phyloP scores from a whole-genome alignment of 1,284 basidiomycete species.

The Omphalotus olearius region DNA sequence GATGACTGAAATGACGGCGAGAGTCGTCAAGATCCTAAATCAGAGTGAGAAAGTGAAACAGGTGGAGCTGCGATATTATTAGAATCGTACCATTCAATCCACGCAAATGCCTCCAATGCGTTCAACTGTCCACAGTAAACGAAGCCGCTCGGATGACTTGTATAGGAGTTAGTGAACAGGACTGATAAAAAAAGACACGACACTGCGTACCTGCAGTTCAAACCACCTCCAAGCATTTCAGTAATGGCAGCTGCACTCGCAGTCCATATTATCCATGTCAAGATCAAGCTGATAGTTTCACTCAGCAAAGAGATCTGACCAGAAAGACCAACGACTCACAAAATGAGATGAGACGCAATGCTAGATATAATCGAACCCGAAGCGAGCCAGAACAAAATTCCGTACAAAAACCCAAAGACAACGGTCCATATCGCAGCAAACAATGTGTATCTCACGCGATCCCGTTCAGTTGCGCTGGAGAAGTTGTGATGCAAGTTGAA shows the following conservation, averaged over 20 bases:
- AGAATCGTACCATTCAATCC: constrained; percentile 52
- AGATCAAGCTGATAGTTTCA: constrained; percentile 38
- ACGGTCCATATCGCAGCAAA: constrained; percentile 72
- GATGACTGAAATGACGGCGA: constrained; percentile 35
- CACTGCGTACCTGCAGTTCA: constrained; percentile 58
- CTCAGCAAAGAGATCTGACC: not conserved
- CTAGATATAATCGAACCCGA: constrained; percentile 48
- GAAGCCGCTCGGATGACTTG: constrained; percentile 7
- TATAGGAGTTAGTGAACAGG: not conserved
- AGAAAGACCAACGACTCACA: constrained; percentile 38
- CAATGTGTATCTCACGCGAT: constrained; percentile 61
- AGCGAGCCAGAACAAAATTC: constrained; percentile 49
- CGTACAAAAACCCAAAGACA: constrained; percentile 46
- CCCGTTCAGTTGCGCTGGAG: constrained; percentile 43
- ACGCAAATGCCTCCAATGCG: constrained; percentile 56
- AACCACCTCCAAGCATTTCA: constrained; percentile 55
- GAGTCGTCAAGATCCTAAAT: constrained; percentile 50
- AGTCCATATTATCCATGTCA: constrained; percentile 73
- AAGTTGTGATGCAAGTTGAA: constrained; percentile 56
- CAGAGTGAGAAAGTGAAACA: not conserved
- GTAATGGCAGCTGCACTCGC: constrained; percentile 67
- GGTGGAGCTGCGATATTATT: not conserved
- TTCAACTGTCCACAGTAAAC: constrained; percentile 64
- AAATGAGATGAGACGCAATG: constrained; percentile 57
- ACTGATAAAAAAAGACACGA: not conserved